Conservation (phyloP, 1,284 basidiomycete genomes). For the Trichosporon ovoides region DNA sequence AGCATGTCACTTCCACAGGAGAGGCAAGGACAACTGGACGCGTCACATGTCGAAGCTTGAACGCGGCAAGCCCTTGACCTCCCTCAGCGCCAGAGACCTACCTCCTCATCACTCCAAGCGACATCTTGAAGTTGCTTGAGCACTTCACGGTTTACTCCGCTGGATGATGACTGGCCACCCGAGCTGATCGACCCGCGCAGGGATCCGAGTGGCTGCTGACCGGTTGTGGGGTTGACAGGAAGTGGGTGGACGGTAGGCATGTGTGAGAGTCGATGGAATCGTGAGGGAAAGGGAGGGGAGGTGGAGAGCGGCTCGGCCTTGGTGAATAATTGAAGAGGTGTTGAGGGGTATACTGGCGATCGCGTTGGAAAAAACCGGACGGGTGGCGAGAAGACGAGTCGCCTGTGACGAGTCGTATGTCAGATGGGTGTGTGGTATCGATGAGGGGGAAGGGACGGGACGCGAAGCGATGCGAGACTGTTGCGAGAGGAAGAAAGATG, state of each 20-base stretch:
- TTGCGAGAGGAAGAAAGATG: slow-evolving; percentile 11
- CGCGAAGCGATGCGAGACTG: neutral
- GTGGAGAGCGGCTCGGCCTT: neutral
- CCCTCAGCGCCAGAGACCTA: slow-evolving; percentile 24
- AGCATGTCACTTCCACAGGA: neutral
- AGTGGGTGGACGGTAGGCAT: slow-evolving; percentile 38
- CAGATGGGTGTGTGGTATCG: neutral
- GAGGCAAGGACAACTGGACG: neutral
- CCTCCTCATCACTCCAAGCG: slow-evolving; percentile 95
- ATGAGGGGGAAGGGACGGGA: neutral
- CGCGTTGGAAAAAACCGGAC: neutral
- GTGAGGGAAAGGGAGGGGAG: neutral
- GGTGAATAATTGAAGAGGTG: neutral
- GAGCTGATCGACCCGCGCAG: slow-evolving; percentile 21
- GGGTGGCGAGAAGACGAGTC: neutral
- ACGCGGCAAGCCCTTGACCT: neutral
- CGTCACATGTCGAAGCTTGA: neutral
- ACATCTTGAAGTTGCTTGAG: slow-evolving; percentile 79
- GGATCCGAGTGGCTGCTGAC: slow-evolving; percentile 36
- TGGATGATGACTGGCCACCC: slow-evolving; percentile 24
- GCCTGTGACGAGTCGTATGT: neutral
- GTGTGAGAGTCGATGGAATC: slow-evolving; percentile 1
- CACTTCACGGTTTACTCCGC: slow-evolving; percentile 45
- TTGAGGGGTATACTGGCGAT: slow-evolving; percentile 3
- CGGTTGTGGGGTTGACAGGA: slow-evolving; percentile 45